These are phyloP conservation scores for Dissoconium aciculare DNA, from an alignment of 2,329 filamentous ascomycete genomes.

Conservation along the genomic window DNA sequence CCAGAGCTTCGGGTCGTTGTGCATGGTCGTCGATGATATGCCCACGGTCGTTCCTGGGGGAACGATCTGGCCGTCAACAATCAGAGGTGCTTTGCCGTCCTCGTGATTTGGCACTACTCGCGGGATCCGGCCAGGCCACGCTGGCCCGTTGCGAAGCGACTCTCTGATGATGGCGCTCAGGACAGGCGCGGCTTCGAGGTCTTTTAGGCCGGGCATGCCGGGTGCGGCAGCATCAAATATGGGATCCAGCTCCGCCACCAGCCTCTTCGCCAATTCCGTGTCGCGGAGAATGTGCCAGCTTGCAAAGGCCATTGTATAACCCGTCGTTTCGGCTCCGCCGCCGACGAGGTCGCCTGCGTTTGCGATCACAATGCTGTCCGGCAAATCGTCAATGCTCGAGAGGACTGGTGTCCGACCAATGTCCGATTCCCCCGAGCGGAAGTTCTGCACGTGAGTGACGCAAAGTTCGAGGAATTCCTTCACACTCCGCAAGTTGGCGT, in stretches of 20 bases:
- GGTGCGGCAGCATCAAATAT: conserved; percentile 37
- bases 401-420: too few species aligned
- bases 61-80: conserved; percentile 46
- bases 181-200: conserved; percentile 56
- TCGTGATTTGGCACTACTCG: conserved; percentile 56
- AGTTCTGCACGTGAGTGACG: too few species aligned
- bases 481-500: too few species aligned
- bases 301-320: conserved; percentile 40
- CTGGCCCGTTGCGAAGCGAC: conserved; percentile 60
- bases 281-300: too few species aligned
- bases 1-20: conserved; percentile 52
- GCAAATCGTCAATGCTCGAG: too few species aligned
- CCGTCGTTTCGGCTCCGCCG: conserved; percentile 60
- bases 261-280: too few species aligned
- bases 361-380: too few species aligned
- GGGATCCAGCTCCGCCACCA: conserved; percentile 49
- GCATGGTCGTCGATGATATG: conserved; percentile 60
- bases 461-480: too few species aligned
- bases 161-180: conserved; percentile 68
- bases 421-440: too few species aligned
- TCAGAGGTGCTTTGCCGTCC: conserved; percentile 47
- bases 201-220: conserved; percentile 47
- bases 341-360: conserved; percentile 59
- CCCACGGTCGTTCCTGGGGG: conserved; percentile 60
- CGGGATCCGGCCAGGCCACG: conserved; percentile 57